Percentiles rank a stretch among this genome's conserved stretches.
Evolutionary conservation across 345 rosid species (phyloP).

Genomic region (Syzygium grande): DNA sequence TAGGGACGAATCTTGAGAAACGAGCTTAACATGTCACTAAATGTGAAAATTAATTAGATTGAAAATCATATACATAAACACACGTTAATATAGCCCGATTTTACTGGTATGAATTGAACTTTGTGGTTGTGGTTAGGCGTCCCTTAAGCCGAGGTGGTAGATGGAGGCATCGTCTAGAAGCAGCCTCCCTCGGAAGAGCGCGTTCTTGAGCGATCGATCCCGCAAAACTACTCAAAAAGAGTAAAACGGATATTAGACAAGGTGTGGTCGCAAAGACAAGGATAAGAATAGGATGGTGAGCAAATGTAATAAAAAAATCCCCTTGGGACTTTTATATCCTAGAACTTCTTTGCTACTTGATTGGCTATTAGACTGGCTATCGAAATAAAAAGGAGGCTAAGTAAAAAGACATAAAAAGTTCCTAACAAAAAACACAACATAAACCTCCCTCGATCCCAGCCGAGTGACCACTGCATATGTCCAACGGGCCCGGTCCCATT

Average conservation of each 20-base stretch:
- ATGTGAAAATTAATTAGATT: not conserved
- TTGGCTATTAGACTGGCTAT: not conserved
- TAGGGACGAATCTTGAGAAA: not conserved
- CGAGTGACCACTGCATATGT: not conserved
- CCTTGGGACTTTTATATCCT: not conserved
- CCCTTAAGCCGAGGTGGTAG: rapidly evolving
- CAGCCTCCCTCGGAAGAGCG: rapidly evolving
- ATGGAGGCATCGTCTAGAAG: not conserved
- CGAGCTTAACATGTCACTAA: not conserved
- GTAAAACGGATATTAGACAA: not conserved
- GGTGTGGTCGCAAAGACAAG: not conserved
- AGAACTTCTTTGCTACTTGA: not conserved
- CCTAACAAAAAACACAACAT: too few species aligned
- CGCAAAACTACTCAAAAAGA: not conserved
- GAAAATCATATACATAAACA: not conserved
- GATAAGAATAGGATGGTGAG: not conserved
- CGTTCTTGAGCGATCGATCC: too few species aligned
- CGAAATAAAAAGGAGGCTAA: too few species aligned
- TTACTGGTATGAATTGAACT: not conserved
- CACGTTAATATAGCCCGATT: not conserved
- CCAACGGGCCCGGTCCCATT: not conserved
- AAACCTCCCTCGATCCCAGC: not conserved
- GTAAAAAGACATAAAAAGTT: not conserved
- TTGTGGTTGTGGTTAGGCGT: not conserved
- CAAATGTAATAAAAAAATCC: not conserved